Evolutionary conservation across 2,329 filamentous ascomycete genomes (phyloP), one percentile per base, ranked within the genome.

Genomic region (Fusarium pseudograminearum): DNA sequence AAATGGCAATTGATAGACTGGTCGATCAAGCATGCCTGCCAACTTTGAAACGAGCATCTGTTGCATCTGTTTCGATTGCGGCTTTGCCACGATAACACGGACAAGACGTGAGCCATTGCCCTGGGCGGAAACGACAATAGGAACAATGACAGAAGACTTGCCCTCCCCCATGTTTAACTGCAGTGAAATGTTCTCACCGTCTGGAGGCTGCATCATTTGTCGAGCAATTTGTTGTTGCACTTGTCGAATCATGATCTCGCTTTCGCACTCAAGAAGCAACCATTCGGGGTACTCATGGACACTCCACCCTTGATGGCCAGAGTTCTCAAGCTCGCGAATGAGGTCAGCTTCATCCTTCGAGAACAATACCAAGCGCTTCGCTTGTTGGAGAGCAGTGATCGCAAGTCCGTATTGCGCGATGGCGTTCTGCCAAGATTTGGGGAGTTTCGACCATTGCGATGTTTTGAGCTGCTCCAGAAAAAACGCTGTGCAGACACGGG

Each of bases 91-190:
- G 2, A 92, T 76, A 0, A 92, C 83, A 4, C 89, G 80, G 0
- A 87, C 85, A 0, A 92, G 78, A 6, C 76, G 81, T 0, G 76
- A 72, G 0, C 81, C 79, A 47, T 91, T 80, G 0, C 87, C 86
- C 0, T 91, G 74, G 0, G 80, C 77, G 0, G 85, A 78, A 0
- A 86, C 86, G 0, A 90, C 85, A 38, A 91, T 89, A 0, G 90
- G 90, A 0, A 90, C 83, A 50, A 94, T 92, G 3, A 92, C 86
- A 0, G 90, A 90, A 0, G 88, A 89, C 66, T 92, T 93, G 0
- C 90, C 90, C 72, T 91, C 85, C 0, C 90, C 90, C 90, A 93
- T 93, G 66, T 91, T 91, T 4, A 93, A 76, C 70, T 92, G 89
- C 80, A 91, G 84, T 0, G 89, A 84, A 0, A 83, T 76, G 67